Evolutionary conservation across 2,329 filamentous ascomycete genomes (phyloP).

Genomic region (Ascocoryne sarcoides): DNA sequence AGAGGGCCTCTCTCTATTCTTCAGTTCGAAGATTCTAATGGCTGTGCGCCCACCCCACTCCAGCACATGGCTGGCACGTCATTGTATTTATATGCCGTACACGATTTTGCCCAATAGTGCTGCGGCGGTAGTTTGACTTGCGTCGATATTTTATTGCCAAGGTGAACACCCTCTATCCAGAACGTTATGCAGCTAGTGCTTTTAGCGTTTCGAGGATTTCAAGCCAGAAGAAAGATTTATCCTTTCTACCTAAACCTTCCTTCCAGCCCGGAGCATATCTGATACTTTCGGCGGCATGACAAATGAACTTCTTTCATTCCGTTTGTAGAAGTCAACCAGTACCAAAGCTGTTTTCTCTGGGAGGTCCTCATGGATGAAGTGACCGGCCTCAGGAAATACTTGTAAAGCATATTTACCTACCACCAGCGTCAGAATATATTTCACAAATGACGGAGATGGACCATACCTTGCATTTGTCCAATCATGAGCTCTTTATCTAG

Average conservation of each 20-base stretch:
- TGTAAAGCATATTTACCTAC: constrained; percentile 87
- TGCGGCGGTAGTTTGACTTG: too few relatives aligned
- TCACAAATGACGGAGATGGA: neutral
- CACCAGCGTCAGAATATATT: constrained; percentile 5
- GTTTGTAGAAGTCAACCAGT: constrained; percentile 80
- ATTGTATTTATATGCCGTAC: too few relatives aligned
- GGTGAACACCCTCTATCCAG: too few relatives aligned
- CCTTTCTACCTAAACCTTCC: constrained; percentile 39
- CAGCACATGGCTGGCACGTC: too few relatives aligned
- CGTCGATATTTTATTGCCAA: too few relatives aligned
- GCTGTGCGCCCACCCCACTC: too few relatives aligned
- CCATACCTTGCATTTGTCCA: constrained; percentile 86
- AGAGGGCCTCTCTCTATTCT: too few relatives aligned
- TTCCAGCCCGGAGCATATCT: constrained; percentile 56
- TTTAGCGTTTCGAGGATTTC: too few relatives aligned
- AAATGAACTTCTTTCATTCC: constrained; percentile 78
- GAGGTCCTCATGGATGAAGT: constrained; percentile 94
- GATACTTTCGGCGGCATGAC: constrained; percentile 89
- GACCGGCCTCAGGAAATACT: constrained; percentile 88
- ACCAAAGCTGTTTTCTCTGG: constrained; percentile 81
- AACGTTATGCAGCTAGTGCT: too few relatives aligned
- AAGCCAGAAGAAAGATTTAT: too few relatives aligned
- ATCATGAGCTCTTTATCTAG: constrained; percentile 89
- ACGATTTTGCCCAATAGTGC: too few relatives aligned
- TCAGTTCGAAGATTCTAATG: too few relatives aligned